Base-by-base conservation (phyloP, 2,329 filamentous ascomycete species). In the Byssochlamys sp. region DNA sequence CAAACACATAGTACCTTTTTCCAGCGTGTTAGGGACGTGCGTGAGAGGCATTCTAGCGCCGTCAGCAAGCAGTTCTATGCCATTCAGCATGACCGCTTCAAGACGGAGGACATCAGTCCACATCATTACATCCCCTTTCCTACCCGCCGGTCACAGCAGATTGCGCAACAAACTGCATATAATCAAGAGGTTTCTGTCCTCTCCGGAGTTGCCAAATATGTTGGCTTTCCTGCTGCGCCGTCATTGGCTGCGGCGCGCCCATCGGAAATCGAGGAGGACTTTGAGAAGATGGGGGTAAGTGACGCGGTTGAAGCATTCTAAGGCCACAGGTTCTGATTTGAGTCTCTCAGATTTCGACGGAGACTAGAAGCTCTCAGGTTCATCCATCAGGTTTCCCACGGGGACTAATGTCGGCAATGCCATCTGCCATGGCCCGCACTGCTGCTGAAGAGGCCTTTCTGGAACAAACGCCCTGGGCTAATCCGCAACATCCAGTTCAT, bases 161-260 rank as follows among this genome's bases (percentile, higher is more conserved):
- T 95, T 59, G 81, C 84, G 60, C 89, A 96, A 61, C 91, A 95
- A 65, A 83, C 91, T 54, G 88, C 91, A 52, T 97, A 97, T 77
- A 97, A 96, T 71, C 89, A 88, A 63, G 94, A 99, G 71, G 91
- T 99, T 3, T 95, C 91, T 0, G 84, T 96, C 28, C 77, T 99
- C 58, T 87, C 91, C 4, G 92, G 92, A 39, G 81, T 97, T 55
- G 91, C 92, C 35, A 97, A 96, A 75, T 91, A 96, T 71, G 86
- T 95, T 67, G 94, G 94, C 26, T 99, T 99, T 74, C 94, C 94
- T 35, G 91, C 92, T 31, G 94, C 91, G n/a, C 94, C 94, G 24
- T 81, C 89, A 33, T 87, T 99, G 74, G 80, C 80, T 58, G 82
- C 88, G 49, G 88, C 89, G 27, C 86, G 87, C 39, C 73, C 81